Evolutionary conservation across 1,284 basidiomycete genomes (phyloP), one percentile per base, ranked within the genome.

Genomic region (Wallemia hederae): DNA sequence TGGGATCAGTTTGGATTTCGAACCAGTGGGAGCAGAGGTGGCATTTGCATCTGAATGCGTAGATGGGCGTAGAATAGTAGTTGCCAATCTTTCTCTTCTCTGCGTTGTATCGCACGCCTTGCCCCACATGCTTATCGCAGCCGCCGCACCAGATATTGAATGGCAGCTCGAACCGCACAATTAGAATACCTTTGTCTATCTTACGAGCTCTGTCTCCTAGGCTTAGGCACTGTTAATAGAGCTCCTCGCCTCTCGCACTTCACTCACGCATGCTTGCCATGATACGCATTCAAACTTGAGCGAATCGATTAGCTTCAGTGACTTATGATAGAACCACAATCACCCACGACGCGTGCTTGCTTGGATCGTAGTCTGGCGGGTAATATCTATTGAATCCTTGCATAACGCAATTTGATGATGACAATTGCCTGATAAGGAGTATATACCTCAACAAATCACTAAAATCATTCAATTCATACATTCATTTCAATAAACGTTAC

Each of bases 91-190:
- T 94, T 72, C 82, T 82, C 77, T 99, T 99, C 70, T 96, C 89
- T 0, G 94, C 94, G 67, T 99, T 99, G 75, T 94, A 98, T 1
- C 94, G 84, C 1, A 96, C 91, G 27, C 91, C 90, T 78, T 91
- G 91, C 19, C 90, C 90, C 62, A 96, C 87, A 72, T 94, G 90
- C 65, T 83, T 84, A 71, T 90, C 80, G 71, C 91, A 97, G 72
- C 81, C 82, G 60, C 82, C 86, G 68, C 92, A 98, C 90, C 91
- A 96, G 65, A 96, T 89, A 69, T 94, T 90, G 74, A 91, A 98
- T 0, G 92, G 92, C 7, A 97, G 73, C 69, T 92, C 88, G 67
- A 73, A 73, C 17, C 92, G 83, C 28, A 85, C 85, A 59, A 96
- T 85, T 33, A 97, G 76, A 63, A 96, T 88, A 0, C 91, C 92